phyloP scores from a whole-genome alignment of 495 filamentous ascomycete genomes.

The Aspergillus indologenus region DNA sequence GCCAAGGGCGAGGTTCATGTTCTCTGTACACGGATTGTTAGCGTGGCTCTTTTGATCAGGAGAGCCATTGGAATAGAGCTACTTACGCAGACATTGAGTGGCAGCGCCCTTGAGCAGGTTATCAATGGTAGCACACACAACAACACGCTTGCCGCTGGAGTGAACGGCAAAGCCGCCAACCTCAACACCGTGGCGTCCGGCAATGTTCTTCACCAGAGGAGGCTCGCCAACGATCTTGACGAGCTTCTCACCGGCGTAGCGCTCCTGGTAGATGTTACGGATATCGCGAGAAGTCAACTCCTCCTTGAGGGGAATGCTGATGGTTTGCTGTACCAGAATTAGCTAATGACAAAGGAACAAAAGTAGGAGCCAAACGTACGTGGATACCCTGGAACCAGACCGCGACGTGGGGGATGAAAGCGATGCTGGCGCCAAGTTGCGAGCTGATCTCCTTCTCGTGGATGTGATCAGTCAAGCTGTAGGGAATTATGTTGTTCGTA shows the following conservation, averaged over 20 bases:
- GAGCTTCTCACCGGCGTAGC: slow-evolving; percentile 91
- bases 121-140: slow-evolving; percentile 96
- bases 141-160: slow-evolving; percentile 80
- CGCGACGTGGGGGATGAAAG: slow-evolving; percentile 93
- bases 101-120: slow-evolving; percentile 96
- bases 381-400: slow-evolving; percentile 97
- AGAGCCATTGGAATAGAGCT: not conserved
- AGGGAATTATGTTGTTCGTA: slow-evolving; percentile 86
- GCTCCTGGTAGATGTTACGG: slow-evolving; percentile 90
- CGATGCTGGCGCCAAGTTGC: slow-evolving; percentile 73
- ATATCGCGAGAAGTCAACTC: slow-evolving; percentile 88
- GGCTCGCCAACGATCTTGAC: slow-evolving; percentile 89
- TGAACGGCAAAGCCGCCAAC: slow-evolving; percentile 95
- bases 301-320: slow-evolving; percentile 81
- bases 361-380: slow-evolving; percentile 28
- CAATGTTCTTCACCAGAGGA: slow-evolving; percentile 83
- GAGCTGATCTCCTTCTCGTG: slow-evolving; percentile 87
- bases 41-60: slow-evolving; percentile 1
- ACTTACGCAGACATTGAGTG: slow-evolving; percentile 90
- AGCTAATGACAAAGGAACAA: slow-evolving; percentile 9
- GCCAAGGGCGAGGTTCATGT: slow-evolving; percentile 94
- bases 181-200: slow-evolving; percentile 87
- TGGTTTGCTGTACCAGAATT: slow-evolving; percentile 59
- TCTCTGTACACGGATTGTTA: slow-evolving; percentile 54
- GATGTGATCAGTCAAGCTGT: slow-evolving; percentile 92